Evolutionary conservation across 768 basidiomycete species (phyloP).

Genomic region (Clathrus columnatus): DNA sequence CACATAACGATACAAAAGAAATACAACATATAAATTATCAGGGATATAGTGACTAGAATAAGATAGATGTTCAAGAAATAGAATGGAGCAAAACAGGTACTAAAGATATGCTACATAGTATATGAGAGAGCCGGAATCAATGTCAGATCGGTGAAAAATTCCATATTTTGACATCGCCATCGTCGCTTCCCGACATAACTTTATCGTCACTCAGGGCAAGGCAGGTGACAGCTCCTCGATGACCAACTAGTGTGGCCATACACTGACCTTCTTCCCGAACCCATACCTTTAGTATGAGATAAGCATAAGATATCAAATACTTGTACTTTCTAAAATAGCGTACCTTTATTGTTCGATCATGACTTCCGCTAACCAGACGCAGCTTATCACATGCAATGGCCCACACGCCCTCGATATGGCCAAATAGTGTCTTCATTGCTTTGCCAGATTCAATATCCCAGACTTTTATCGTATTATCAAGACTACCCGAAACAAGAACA

Average conservation of each 20-base stretch:
- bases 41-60: neutral
- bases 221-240: slow-evolving; percentile 90
- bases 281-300: slow-evolving; percentile 61
- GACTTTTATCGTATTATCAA: slow-evolving; percentile 92
- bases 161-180: slow-evolving; percentile 84
- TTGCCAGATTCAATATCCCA: slow-evolving; percentile 92
- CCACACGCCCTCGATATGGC: slow-evolving; percentile 99
- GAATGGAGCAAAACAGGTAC: neutral
- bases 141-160: slow-evolving; percentile 28
- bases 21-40: too few relatives aligned
- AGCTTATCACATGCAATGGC: slow-evolving; percentile 87
- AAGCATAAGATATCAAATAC: slow-evolving; percentile 4
- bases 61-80: neutral
- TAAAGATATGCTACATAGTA: neutral
- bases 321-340: slow-evolving; percentile 18
- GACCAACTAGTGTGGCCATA: slow-evolving; percentile 84
- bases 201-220: slow-evolving; percentile 88
- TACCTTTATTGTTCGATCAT: slow-evolving; percentile 96
- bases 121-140: neutral
- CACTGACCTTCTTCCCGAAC: slow-evolving; percentile 82
- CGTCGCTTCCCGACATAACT: slow-evolving; percentile 94
- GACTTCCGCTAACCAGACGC: slow-evolving; percentile 85
- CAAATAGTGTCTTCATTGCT: slow-evolving; percentile 77
- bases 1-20: too few relatives aligned
- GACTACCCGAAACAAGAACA: slow-evolving; percentile 77